Evolutionary conservation across 495 filamentous ascomycete species (phyloP).

Genomic region (Mytilinidion resinicola): DNA sequence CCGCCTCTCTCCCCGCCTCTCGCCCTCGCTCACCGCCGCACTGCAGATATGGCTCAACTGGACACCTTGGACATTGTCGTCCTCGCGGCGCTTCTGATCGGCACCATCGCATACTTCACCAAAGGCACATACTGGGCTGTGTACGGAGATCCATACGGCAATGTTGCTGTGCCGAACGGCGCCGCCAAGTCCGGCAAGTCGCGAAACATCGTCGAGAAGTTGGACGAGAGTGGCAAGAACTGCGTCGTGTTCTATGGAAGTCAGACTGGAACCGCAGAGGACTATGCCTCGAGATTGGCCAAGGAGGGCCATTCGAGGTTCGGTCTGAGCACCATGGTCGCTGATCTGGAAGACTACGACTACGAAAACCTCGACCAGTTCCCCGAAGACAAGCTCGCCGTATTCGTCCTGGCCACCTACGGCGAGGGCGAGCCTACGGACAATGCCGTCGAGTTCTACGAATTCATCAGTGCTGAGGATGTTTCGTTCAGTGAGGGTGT

Average conservation of each 20-base stretch:
- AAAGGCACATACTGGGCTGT: slow-evolving; percentile 90
- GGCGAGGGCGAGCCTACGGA: slow-evolving; percentile 98
- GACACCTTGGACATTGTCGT: slow-evolving; percentile 92
- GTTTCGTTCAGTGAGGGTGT: slow-evolving; percentile 69
- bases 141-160: slow-evolving; percentile 80
- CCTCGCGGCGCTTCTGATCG: slow-evolving; percentile 74
- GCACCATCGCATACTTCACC: slow-evolving; percentile 91
- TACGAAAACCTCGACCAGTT: slow-evolving; percentile 89
- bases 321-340: slow-evolving; percentile 96
- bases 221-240: slow-evolving; percentile 94
- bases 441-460: slow-evolving; percentile 98
- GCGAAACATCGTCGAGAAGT: slow-evolving; percentile 86
- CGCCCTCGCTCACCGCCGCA: slow-evolving; percentile 4
- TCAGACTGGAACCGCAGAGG: slow-evolving; percentile 96
- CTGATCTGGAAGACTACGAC: slow-evolving; percentile 96
- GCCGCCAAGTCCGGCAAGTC: slow-evolving; percentile 73
- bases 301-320: slow-evolving; percentile 97
- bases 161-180: slow-evolving; percentile 58
- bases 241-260: slow-evolving; percentile 98
- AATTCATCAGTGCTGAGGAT: slow-evolving; percentile 82
- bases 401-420: slow-evolving; percentile 96
- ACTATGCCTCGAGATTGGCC: slow-evolving; percentile 93
- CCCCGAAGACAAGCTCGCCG: slow-evolving; percentile 80
- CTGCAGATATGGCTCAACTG: slow-evolving; percentile 75
- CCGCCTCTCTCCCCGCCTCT: not conserved